phyloP scores from a whole-genome alignment of 2,329 filamentous ascomycete genomes.

The Trichoderma hamatum region DNA sequence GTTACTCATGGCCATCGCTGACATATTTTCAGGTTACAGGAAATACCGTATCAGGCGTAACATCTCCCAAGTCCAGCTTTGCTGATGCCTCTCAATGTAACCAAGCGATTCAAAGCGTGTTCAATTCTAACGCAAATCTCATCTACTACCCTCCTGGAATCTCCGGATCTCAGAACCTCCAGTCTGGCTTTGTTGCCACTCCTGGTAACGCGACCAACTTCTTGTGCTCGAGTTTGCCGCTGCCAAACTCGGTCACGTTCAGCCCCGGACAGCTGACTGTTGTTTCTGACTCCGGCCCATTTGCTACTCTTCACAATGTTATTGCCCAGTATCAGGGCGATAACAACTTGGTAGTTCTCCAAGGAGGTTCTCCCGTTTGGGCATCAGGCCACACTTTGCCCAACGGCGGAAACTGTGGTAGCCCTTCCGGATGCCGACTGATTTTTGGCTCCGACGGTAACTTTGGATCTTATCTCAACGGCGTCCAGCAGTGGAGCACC shows the following conservation, averaged over 20 bases:
- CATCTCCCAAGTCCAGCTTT: constrained; percentile 31
- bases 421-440: constrained; percentile 27
- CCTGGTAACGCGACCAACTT: constrained; percentile 34
- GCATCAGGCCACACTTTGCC: constrained; percentile 29
- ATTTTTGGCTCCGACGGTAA: constrained; percentile 28
- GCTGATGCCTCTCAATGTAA: constrained; percentile 31
- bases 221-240: constrained; percentile 32
- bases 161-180: constrained; percentile 29
- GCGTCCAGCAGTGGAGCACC: constrained; percentile 26
- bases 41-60: constrained; percentile 31
- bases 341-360: constrained; percentile 33
- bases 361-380: constrained; percentile 28
- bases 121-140: constrained; percentile 32
- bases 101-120: constrained; percentile 29
- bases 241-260: constrained; percentile 30
- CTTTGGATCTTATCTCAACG: constrained; percentile 27
- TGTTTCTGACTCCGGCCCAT: constrained; percentile 28
- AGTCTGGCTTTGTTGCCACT: constrained; percentile 32
- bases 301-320: constrained; percentile 31
- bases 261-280: constrained; percentile 30
- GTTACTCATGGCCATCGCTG: background rate
- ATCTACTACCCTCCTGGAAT: constrained; percentile 32
- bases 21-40: constrained; percentile 26
- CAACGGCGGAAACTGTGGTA: constrained; percentile 26
- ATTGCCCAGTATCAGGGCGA: constrained; percentile 35